Conservation (phyloP, 148 eudicot genomes). For the Cornus suecica region DNA sequence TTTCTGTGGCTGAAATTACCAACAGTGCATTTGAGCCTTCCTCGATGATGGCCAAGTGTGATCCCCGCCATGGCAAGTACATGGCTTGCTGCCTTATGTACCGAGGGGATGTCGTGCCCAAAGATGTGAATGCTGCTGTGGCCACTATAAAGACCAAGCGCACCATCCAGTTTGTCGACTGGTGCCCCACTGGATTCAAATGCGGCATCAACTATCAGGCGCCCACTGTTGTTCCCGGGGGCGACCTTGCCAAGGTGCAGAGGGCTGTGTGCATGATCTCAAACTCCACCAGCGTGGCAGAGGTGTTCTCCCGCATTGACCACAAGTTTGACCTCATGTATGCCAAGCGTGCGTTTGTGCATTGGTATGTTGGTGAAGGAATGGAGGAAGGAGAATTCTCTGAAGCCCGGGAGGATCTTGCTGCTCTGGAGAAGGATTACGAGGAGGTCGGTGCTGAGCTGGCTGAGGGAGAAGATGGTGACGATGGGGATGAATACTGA, state of each 20-base stretch:
- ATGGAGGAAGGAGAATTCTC: slow-evolving; percentile 44
- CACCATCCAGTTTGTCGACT: slow-evolving; percentile 37
- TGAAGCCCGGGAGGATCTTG: slow-evolving; percentile 35
- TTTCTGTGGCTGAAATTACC: slow-evolving; percentile 32
- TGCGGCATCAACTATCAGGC: slow-evolving; percentile 40
- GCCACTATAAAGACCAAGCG: slow-evolving; percentile 35
- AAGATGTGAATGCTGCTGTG: slow-evolving; percentile 35
- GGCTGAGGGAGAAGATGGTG: slow-evolving; percentile 31
- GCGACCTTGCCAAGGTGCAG: slow-evolving; percentile 37
- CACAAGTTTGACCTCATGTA: slow-evolving; percentile 36
- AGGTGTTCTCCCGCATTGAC: slow-evolving; percentile 34
- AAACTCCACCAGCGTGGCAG: slow-evolving; percentile 32
- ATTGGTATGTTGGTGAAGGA: slow-evolving; percentile 38
- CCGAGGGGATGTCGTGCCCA: slow-evolving; percentile 37
- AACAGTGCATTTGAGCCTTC: slow-evolving; percentile 34
- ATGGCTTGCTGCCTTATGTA: slow-evolving; percentile 41
- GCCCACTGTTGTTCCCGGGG: slow-evolving; percentile 34
- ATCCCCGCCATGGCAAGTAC: slow-evolving; percentile 37
- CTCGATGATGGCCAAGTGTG: slow-evolving; percentile 42
- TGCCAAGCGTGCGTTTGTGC: slow-evolving; percentile 34
- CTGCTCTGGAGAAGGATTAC: slow-evolving; percentile 36
- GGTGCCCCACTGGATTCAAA: slow-evolving; percentile 39
- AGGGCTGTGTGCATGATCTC: slow-evolving; percentile 40
- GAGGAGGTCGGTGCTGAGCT: slow-evolving; percentile 35
- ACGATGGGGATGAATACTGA: slow-evolving; percentile 32